These are phyloP conservation scores for Acer negundo DNA, from an alignment of 345 rosid species.

Conservation along the genomic window DNA sequence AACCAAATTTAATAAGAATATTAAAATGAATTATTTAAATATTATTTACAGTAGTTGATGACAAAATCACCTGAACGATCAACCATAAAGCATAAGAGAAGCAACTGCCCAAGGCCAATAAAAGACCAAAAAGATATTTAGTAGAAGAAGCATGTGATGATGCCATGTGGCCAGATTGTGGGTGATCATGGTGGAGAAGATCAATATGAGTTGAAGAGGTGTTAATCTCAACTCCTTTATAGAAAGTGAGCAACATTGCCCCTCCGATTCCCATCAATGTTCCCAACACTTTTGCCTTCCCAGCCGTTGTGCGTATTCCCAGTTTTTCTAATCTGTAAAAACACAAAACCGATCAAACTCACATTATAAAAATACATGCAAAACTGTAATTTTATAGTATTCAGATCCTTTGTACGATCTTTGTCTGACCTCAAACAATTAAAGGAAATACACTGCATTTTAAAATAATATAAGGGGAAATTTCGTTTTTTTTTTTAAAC, in stretches of 20 bases:
- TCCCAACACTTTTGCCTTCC: slow-evolving; percentile 57
- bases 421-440: no score
- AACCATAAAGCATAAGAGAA: slow-evolving; percentile 37
- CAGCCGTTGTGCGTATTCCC: slow-evolving; percentile 28
- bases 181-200: slow-evolving; percentile 27
- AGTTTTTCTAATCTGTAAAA: slow-evolving; percentile 48
- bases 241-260: slow-evolving; percentile 58
- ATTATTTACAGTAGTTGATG: no score
- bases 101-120: slow-evolving; percentile 33
- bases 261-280: slow-evolving; percentile 60
- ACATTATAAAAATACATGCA: no score
- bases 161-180: neutral
- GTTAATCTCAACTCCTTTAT: slow-evolving; percentile 43
- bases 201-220: slow-evolving; percentile 38
- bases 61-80: slow-evolving; percentile 43
- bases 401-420: no score
- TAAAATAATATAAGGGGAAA: no score
- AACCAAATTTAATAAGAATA: neutral
- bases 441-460: no score
- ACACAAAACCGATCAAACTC: no score
- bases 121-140: slow-evolving; percentile 29
- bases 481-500: no score
- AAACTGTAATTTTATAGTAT: no score
- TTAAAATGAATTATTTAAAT: neutral
- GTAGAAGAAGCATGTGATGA: slow-evolving; percentile 7